A percentile compares a stretch with the other conserved stretches of the same genome.
These are phyloP conservation scores for Boechera retrofracta DNA, from an alignment of 345 rosid genomes.

Conservation along the genomic window DNA sequence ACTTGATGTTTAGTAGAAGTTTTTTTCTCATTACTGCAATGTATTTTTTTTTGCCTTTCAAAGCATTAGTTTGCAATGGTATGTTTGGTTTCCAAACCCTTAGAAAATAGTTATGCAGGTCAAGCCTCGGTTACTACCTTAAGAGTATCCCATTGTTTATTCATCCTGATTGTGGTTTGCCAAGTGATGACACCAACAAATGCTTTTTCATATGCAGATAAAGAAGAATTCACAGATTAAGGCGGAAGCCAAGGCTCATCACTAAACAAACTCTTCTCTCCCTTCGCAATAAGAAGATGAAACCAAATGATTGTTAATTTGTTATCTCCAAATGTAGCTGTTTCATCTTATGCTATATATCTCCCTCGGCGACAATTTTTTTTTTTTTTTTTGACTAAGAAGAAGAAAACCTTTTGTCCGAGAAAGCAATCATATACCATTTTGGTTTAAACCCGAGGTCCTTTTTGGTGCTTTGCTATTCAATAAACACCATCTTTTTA, in stretches of 20 bases:
- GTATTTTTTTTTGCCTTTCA: not conserved
- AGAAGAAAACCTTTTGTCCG: slow-evolving; percentile 18
- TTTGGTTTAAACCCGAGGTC: slow-evolving; percentile 24
- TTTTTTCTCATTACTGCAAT: not conserved
- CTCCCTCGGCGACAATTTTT: not conserved
- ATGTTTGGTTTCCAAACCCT: not conserved
- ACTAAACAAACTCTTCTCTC: slow-evolving; percentile 26
- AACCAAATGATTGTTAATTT: slow-evolving; percentile 19
- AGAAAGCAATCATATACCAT: slow-evolving; percentile 24
- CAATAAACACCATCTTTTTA: slow-evolving; percentile 16
- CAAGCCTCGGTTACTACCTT: not conserved
- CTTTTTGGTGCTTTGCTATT: slow-evolving; percentile 11
- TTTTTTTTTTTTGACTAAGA: not conserved
- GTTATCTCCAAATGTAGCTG: slow-evolving; percentile 24
- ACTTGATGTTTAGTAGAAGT: not conserved
- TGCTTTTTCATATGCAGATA: slow-evolving; percentile 28
- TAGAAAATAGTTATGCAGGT: not conserved
- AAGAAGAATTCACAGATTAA: slow-evolving; percentile 45
- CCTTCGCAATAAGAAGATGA: slow-evolving; percentile 39
- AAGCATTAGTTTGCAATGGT: not conserved
- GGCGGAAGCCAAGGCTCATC: slow-evolving; percentile 48
- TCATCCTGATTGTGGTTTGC: slow-evolving; percentile 11
- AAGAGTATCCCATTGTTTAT: not conserved
- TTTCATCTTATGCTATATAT: slow-evolving; percentile 13
- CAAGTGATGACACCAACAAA: not conserved